Evolutionary conservation across 495 filamentous ascomycete species (phyloP).

Genomic region (Penicillium taxi): DNA sequence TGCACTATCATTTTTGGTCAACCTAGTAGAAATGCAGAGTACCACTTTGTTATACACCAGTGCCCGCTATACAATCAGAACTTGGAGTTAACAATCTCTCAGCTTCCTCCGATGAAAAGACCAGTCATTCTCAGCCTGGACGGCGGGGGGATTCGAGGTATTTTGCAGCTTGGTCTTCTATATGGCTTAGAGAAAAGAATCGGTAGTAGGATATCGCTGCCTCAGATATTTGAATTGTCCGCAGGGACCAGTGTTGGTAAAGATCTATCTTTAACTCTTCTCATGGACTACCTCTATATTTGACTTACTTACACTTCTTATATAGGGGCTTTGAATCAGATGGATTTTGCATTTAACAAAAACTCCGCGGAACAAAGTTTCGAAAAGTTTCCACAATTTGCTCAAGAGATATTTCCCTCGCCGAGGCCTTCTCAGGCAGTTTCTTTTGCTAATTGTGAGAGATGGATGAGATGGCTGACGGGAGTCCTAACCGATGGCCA

Average conservation of each 20-base stretch:
- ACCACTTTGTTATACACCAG: constrained; percentile 15
- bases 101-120: constrained; percentile 36
- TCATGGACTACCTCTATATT: background rate
- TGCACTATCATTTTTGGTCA: constrained; percentile 22
- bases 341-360: constrained; percentile 4
- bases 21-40: constrained; percentile 3
- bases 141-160: constrained; percentile 46
- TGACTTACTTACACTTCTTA: too few species aligned
- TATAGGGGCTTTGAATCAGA: constrained; percentile 1
- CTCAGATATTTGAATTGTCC: constrained; percentile 43
- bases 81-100: constrained; percentile 18
- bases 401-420: constrained; percentile 5
- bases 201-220: constrained; percentile 31
- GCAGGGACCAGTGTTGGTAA: constrained; percentile 44
- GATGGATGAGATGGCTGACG: background rate
- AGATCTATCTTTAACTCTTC: constrained; percentile 1
- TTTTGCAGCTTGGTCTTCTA: constrained; percentile 42
- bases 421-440: background rate
- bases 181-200: constrained; percentile 32
- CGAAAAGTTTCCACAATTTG: constrained; percentile 8
- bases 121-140: constrained; percentile 49
- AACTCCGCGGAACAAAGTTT: constrained; percentile 7
- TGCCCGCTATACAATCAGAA: constrained; percentile 29
- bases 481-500: constrained; percentile 8
- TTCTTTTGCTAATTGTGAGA: background rate